Evolutionary conservation across 1,284 basidiomycete species (phyloP).

Genomic region (Leccinum olivaceoglutinosum): DNA sequence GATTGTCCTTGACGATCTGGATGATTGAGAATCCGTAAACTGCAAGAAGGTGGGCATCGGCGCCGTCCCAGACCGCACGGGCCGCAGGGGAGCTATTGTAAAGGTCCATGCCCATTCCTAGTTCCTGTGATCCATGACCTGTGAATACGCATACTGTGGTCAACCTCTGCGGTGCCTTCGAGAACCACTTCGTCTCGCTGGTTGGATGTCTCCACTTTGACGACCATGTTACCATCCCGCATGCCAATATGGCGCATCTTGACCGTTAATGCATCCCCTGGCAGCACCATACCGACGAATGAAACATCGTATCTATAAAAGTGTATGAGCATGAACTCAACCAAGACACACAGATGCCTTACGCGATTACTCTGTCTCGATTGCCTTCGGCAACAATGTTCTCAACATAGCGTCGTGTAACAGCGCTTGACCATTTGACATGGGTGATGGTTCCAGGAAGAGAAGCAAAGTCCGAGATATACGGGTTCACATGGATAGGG

Average conservation of each 20-base stretch:
- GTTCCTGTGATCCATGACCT: constrained; percentile 97
- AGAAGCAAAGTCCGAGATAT: constrained; percentile 92
- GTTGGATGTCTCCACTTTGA: constrained; percentile 89
- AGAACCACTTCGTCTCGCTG: constrained; percentile 86
- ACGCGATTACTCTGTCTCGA: constrained; percentile 86
- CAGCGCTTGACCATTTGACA: constrained; percentile 79
- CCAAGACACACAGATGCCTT: constrained; percentile 31
- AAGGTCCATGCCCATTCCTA: constrained; percentile 99
- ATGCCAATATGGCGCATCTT: constrained; percentile 88
- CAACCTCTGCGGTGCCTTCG: constrained; percentile 88
- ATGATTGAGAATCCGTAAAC: constrained; percentile 98
- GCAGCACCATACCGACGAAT: constrained; percentile 98
- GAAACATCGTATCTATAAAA: constrained; percentile 74
- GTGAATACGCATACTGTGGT: constrained; percentile 97
- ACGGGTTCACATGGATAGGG: constrained; percentile 97
- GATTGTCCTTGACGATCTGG: constrained; percentile 97
- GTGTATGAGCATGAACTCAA: constrained; percentile 6
- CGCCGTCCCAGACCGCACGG: constrained; percentile 94
- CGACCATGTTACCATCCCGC: constrained; percentile 89
- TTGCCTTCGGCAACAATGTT: constrained; percentile 90
- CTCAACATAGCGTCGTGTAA: constrained; percentile 68
- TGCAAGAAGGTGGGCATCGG: constrained; percentile 87
- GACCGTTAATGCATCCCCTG: constrained; percentile 84
- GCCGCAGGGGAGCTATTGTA: constrained; percentile 92
- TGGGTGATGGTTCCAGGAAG: constrained; percentile 94